phyloP scores from a whole-genome alignment of 169 alveolate species.

The Plasmodium cynomolgi region DNA sequence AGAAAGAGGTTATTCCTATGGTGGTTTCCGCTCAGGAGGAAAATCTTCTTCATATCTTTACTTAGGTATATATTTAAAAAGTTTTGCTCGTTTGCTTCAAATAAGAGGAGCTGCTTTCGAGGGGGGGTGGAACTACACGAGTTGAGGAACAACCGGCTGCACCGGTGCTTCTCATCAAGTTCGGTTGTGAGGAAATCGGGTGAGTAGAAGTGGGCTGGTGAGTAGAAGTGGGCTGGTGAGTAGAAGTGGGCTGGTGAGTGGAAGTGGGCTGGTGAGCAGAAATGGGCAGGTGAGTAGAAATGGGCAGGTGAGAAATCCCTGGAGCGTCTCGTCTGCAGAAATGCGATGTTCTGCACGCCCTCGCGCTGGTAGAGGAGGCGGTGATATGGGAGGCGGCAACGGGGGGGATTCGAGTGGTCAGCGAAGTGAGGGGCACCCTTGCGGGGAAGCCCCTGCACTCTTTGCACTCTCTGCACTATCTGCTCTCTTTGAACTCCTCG shows the following conservation, averaged over 20 bases:
- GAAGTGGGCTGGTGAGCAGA: background rate
- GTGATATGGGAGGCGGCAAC: too few relatives aligned
- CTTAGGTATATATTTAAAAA: slow-evolving; percentile 41
- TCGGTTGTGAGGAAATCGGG: slow-evolving; percentile 16
- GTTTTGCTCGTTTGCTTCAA: slow-evolving; percentile 28
- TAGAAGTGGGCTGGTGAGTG: background rate
- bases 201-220: too few relatives aligned
- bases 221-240: background rate
- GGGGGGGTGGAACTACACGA: background rate
- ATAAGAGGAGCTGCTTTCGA: background rate
- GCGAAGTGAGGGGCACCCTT: background rate
- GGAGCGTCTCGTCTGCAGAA: background rate
- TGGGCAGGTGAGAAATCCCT: background rate
- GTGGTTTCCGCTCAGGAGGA: slow-evolving; percentile 62
- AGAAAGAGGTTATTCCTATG: slow-evolving; percentile 21
- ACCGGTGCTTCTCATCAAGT: slow-evolving; percentile 23
- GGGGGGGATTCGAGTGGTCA: background rate
- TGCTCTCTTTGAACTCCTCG: too few relatives aligned
- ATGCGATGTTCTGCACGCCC: slow-evolving; percentile 34
- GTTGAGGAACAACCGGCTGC: slow-evolving; percentile 18
- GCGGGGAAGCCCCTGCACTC: background rate
- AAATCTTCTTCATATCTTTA: slow-evolving; percentile 32
- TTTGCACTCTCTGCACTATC: too few relatives aligned
- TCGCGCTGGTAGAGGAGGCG: background rate
- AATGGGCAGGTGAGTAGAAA: background rate